phyloP scores from a whole-genome alignment of 2,329 filamentous ascomycete species.

The Beauveria sp. region DNA sequence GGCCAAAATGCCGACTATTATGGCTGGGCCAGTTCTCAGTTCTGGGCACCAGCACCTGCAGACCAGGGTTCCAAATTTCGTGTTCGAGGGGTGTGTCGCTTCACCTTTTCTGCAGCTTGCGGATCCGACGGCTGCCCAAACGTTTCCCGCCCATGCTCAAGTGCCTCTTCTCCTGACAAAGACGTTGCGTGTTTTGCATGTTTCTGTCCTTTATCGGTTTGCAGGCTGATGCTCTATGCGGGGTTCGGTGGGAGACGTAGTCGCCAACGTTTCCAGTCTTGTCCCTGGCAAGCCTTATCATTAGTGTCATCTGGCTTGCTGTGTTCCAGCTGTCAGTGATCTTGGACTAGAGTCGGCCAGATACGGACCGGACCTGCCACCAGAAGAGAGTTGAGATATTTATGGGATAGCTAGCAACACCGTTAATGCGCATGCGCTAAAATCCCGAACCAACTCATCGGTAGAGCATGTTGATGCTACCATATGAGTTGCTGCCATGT shows the following conservation, averaged over 20 bases:
- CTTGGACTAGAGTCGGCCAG: slow-evolving; percentile 5
- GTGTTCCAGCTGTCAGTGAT: not conserved
- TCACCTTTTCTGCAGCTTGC: not conserved
- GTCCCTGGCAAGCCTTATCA: not conserved
- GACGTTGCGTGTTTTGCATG: not conserved
- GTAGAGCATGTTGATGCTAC: not conserved
- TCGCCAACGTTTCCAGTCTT: not conserved
- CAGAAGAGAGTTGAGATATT: not conserved
- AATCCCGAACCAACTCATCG: not conserved
- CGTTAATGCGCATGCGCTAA: not conserved
- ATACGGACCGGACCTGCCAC: not conserved
- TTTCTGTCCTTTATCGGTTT: not conserved
- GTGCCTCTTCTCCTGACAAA: not conserved
- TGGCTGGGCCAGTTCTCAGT: not conserved
- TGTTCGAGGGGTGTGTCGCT: not conserved
- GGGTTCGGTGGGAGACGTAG: not conserved
- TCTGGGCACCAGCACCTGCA: not conserved
- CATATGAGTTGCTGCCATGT: not conserved
- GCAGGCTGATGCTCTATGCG: not conserved
- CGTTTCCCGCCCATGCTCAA: not conserved
- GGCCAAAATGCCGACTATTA: not conserved
- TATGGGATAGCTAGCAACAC: not conserved
- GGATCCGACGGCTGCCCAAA: slow-evolving; percentile 8
- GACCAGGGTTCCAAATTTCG: not conserved
- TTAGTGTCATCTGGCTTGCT: slow-evolving; percentile 5